Evolutionary conservation across 805 yeast species (phyloP).

Genomic region (Kluyveromyces wickerhamii): DNA sequence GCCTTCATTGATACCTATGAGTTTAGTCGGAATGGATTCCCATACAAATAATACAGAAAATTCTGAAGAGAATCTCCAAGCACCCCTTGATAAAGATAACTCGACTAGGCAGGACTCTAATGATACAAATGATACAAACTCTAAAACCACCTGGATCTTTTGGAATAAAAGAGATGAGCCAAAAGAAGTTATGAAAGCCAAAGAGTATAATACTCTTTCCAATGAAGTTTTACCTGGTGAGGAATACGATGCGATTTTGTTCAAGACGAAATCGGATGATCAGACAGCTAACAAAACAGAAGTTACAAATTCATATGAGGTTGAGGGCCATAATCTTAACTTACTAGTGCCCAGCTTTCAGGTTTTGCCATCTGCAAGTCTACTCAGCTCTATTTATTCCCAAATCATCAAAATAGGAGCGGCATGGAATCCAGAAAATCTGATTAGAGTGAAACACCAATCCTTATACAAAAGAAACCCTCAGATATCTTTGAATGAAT

Average conservation of each 20-base stretch:
- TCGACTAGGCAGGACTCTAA: neutral
- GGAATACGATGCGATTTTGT: slow-evolving; percentile 15
- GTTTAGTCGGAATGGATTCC: neutral
- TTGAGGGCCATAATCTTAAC: slow-evolving; percentile 18
- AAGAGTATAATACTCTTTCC: slow-evolving; percentile 4
- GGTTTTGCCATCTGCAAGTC: slow-evolving; percentile 19
- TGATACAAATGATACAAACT: slow-evolving; percentile 1
- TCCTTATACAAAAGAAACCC: slow-evolving; percentile 15
- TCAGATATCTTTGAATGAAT: slow-evolving; percentile 10
- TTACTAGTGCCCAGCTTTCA: slow-evolving; percentile 27
- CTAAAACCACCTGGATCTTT: slow-evolving; percentile 18
- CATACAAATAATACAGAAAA: neutral
- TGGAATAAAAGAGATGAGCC: slow-evolving; percentile 13
- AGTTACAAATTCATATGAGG: slow-evolving; percentile 8
- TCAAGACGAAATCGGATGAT: slow-evolving; percentile 14
- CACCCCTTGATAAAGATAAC: neutral
- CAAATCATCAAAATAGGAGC: slow-evolving; percentile 9
- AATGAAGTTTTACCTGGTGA: slow-evolving; percentile 9
- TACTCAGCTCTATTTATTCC: slow-evolving; percentile 19
- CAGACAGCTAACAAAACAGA: slow-evolving; percentile 10
- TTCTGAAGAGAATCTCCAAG: neutral
- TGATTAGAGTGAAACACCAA: slow-evolving; percentile 5
- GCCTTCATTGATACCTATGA: slow-evolving; percentile 7
- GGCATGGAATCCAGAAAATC: slow-evolving; percentile 7
- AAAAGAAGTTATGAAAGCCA: slow-evolving; percentile 4